A percentile compares a stretch with the other conserved stretches of the same genome.
These are phyloP conservation scores for Passiflora organensis DNA, from an alignment of 345 rosid species.

Conservation along the genomic window DNA sequence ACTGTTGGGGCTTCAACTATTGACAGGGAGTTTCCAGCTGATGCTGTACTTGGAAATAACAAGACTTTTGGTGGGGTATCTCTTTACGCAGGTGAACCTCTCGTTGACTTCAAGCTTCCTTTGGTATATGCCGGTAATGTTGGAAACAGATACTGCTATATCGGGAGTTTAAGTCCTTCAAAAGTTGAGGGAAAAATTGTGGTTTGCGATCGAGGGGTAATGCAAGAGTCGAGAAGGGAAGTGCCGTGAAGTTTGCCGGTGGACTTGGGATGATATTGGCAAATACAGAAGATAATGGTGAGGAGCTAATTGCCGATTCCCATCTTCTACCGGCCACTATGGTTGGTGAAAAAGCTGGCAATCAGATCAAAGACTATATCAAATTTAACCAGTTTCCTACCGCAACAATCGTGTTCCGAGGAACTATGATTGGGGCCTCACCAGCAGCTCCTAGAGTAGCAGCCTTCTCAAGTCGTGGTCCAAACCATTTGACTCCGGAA, in stretches of 20 bases:
- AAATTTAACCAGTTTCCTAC: constrained; percentile 16
- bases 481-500: constrained; percentile 22
- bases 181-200: constrained; percentile 29
- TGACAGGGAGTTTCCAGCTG: constrained; percentile 82
- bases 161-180: constrained; percentile 9
- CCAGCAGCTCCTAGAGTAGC: constrained; percentile 28
- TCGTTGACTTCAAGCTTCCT: constrained; percentile 37
- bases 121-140: constrained; percentile 60
- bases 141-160: constrained; percentile 42
- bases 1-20: constrained; percentile 86
- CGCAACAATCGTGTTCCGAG: constrained; percentile 22
- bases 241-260: constrained; percentile 25
- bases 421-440: constrained; percentile 22
- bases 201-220: constrained; percentile 27
- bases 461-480: constrained; percentile 28
- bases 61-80: constrained; percentile 55
- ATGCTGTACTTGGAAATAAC: constrained; percentile 64
- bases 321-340: constrained; percentile 30
- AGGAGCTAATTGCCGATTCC: constrained; percentile 31
- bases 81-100: constrained; percentile 50
- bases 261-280: constrained; percentile 30
- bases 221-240: constrained; percentile 30
- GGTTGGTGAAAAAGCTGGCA: constrained; percentile 20
- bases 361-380: constrained; percentile 17
- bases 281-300: constrained; percentile 20